These are phyloP conservation scores for Pugionium dolabratum DNA, from an alignment of 345 rosid species.

Conservation along the genomic window DNA sequence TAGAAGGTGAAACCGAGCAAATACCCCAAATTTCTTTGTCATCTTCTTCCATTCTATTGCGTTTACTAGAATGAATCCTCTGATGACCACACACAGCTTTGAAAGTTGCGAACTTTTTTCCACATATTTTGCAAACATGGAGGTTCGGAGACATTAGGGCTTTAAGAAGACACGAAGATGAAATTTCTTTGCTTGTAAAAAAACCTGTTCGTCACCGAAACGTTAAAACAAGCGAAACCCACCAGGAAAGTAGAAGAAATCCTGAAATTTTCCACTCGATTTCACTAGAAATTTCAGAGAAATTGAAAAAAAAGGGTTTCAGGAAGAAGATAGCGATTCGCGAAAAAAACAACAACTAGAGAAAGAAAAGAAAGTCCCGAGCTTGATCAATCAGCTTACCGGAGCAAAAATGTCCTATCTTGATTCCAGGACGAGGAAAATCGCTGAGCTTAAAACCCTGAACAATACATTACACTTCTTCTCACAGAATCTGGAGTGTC, in stretches of 20 bases:
- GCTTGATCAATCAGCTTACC: conserved; percentile 22
- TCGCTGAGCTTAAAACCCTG: not conserved
- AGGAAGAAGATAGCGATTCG: not conserved
- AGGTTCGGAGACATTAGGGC: conserved; percentile 3
- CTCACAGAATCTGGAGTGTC: conserved; percentile 16
- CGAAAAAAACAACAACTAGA: not conserved
- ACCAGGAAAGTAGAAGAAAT: not conserved
- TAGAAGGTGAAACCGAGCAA: not conserved
- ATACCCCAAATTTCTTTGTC: too few relatives aligned
- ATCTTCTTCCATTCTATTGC: not conserved
- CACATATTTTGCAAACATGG: conserved; percentile 16
- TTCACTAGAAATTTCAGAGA: not conserved
- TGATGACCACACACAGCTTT: not conserved
- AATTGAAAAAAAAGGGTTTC: conserved; percentile 2
- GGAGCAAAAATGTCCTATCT: conserved; percentile 13
- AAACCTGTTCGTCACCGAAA: conserved; percentile 19
- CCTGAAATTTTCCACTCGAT: not conserved
- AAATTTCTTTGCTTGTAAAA: conserved; percentile 19
- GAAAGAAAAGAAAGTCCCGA: not conserved
- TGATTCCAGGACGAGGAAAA: not conserved
- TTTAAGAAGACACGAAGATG: not conserved
- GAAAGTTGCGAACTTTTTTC: not conserved
- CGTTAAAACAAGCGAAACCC: not conserved
- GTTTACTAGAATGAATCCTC: conserved; percentile 1
- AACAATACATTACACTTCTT: not conserved